Evolutionary conservation across 2,329 filamentous ascomycete species (phyloP), one percentile per base, ranked within the genome.

Genomic region (Paracoccidioides brasiliensis): DNA sequence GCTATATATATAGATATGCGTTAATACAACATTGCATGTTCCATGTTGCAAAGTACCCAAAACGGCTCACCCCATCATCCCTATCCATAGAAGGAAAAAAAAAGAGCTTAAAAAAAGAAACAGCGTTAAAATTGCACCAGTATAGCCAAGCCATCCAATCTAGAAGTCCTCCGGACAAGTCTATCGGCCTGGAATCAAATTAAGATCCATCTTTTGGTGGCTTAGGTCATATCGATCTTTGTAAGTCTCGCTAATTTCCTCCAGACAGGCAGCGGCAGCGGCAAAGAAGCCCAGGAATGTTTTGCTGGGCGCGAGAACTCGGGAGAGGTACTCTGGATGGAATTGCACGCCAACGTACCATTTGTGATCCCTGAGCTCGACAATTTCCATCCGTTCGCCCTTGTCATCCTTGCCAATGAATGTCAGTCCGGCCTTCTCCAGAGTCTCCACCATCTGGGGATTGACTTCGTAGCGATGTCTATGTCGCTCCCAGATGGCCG

Each of bases 401-500:
- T 78, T 82, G 56, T 86, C 83, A 64, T 94, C 89, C 69, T 89
- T 90, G 60, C 86, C 87, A 57, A 90, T 78, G 66, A 94, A 90
- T 44, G 78, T 74, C 37, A 95, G 75, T 0, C 89, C 90, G 4
- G 78, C 81, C 48, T 79, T 72, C 60, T 88, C 79, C 3, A 95
- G 76, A 37, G 73, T 72, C 3, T 85, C 81, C 53, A 94, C 81
- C 65, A 85, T 84, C 9, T 81, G 79, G 0, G 90, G 89, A 72
- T 95, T 95, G 61, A 95, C 87, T 74, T 95, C 90, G 68, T 95
- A 95, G 41, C 89, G 81, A 72, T 95, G 90, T 58, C 90, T 82
- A 70, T 95, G 90, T 52, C 90, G 81, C 75, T 95, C 90, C 57
- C 78, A 72, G 45, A 86, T 78, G 15, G 72, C 69, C 1, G 72